Base-by-base conservation (phyloP, 805 yeast species). In the Wickerhamomyces kurtzmanii region DNA sequence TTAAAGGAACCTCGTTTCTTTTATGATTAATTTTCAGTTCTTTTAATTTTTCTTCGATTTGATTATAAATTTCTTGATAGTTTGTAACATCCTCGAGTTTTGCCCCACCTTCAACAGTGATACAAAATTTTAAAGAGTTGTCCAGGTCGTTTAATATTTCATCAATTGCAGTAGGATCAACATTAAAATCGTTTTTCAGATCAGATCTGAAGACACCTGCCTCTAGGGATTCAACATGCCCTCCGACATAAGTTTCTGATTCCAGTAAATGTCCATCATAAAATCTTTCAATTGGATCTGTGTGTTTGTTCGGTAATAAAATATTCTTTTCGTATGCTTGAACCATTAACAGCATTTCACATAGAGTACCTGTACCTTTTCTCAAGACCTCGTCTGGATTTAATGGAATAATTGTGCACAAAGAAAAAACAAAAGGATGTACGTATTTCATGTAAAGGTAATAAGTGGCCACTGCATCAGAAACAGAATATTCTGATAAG, bases 391-490 rank as follows among this genome's bases (percentile, higher is more conserved):
- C 98, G 55, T 91, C 99, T 0, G 98, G 98, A 43, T 87, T 85
- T 42, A 91, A 60, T 0, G 99, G 99, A 55, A 91, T 74, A 49
- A 91, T 93, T 9, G 93, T 86, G 54, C 97, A 87, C 33, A 91
- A 71, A 3, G 98, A 91, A 48, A 91, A 86, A 40, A 91, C 80
- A 57, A 91, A 91, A 2, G 97, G 97, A 53, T 87, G 97, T 29
- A 91, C 96, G 49, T 91, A 93, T 55, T 91, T 91, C 74, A 81
- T 87, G 59, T 87, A 91, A 25, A 91, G 62, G 53, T 91, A 91
- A 50, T 87, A 91, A 0, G 99, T 91, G 5, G 98, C 98, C 22
- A 93, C 98, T 9, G 99, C 99, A 65, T 91, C 99, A 32, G 98
- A 93, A 16, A 91, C 99, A 1, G 98, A 93, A 53, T 91, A 91